Conservation (phyloP, 805 yeast genomes). For the Ogataea nonfermentans region DNA sequence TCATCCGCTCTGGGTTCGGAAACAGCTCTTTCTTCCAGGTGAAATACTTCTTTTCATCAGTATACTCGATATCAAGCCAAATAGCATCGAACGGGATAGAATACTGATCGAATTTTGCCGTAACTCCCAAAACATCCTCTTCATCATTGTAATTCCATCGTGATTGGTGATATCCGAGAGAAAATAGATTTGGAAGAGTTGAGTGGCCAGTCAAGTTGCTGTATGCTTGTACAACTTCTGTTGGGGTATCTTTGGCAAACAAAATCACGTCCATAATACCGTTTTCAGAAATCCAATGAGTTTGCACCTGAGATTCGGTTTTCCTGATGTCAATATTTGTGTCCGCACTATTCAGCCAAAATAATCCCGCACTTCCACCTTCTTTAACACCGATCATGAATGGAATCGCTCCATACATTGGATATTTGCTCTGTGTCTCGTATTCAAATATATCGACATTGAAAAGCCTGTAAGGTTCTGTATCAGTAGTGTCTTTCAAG, state of each 20-base stretch:
- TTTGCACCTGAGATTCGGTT: constrained; percentile 25
- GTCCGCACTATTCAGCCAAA: constrained; percentile 93
- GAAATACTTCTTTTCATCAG: constrained; percentile 82
- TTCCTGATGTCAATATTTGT: constrained; percentile 77
- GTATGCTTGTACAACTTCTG: constrained; percentile 56
- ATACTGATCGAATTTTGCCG: constrained; percentile 64
- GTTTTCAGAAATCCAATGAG: constrained; percentile 95
- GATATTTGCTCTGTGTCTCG: constrained; percentile 73
- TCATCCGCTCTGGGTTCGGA: constrained; percentile 72
- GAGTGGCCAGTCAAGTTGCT: constrained; percentile 72
- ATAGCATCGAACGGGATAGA: constrained; percentile 85
- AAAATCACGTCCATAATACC: constrained; percentile 79
- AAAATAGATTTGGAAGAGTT: constrained; percentile 68
- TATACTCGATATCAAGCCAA: constrained; percentile 94
- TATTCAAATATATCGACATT: constrained; percentile 97
- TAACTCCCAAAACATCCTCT: constrained; percentile 75
- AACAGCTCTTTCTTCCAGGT: constrained; percentile 81
- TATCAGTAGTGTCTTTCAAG: constrained; percentile 61
- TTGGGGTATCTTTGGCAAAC: constrained; percentile 55
- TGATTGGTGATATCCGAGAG: constrained; percentile 93
- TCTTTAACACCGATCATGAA: constrained; percentile 69
- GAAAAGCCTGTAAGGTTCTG: constrained; percentile 81
- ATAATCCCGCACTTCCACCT: constrained; percentile 64
- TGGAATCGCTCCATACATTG: constrained; percentile 97
- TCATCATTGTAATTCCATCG: constrained; percentile 96